Conservation (phyloP, 805 yeast genomes). For the Yarrowia divulgata region DNA sequence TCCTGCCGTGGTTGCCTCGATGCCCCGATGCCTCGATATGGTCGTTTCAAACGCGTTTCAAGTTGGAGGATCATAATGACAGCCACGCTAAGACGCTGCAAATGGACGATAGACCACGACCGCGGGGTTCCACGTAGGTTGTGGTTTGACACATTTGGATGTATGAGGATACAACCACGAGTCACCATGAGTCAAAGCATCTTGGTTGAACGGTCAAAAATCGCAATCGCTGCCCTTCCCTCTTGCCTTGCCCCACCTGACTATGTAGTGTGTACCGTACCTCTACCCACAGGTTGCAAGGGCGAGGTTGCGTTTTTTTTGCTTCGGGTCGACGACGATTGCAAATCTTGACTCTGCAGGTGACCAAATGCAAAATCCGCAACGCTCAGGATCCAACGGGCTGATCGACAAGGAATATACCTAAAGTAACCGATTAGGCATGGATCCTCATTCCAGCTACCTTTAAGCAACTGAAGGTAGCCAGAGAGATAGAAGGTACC, state of each 20-base stretch:
- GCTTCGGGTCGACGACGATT: not conserved
- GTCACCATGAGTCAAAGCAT: no score
- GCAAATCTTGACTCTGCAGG: conserved; percentile 13
- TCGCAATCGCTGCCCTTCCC: no score
- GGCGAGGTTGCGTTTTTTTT: not conserved
- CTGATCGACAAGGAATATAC: conserved; percentile 17
- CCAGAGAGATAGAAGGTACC: not conserved
- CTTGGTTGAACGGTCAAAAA: no score
- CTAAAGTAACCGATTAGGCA: conserved; percentile 33
- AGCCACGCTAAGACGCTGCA: not conserved
- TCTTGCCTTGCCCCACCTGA: no score
- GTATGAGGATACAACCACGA: no score
- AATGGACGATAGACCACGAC: not conserved
- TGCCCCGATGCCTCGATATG: not conserved
- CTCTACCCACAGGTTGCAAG: no score
- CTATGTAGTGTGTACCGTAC: no score
- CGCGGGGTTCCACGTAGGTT: not conserved
- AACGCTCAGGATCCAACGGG: conserved; percentile 26
- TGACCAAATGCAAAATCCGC: not conserved
- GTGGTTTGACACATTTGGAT: not conserved
- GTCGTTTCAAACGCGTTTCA: conserved; percentile 17
- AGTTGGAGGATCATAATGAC: conserved; percentile 9
- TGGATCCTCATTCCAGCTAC: conserved; percentile 24
- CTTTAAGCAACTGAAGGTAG: conserved; percentile 22
- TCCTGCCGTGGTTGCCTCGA: conserved; percentile 16